Percentiles rank a stretch among this genome's conserved stretches.
phyloP scores from a whole-genome alignment of 148 eudicot species.

The Diospyros lotus region DNA sequence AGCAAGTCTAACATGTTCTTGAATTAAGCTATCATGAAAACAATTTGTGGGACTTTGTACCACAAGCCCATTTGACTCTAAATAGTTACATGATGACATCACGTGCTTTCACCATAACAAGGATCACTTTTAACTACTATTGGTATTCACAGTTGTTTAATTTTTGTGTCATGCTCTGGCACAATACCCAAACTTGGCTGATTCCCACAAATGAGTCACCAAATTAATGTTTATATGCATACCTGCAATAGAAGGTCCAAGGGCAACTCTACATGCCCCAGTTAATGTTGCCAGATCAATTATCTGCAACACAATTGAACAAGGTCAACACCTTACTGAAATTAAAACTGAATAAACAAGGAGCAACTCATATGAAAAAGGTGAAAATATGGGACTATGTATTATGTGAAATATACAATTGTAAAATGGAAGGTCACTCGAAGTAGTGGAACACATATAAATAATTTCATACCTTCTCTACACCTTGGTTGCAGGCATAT shows the following conservation, averaged over 20 bases:
- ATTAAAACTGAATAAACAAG: background rate
- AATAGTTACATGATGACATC: background rate
- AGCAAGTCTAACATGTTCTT: no score
- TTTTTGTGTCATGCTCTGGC: background rate
- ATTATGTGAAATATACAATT: background rate
- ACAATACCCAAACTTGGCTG: background rate
- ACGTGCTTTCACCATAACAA: background rate
- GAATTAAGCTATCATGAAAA: no score
- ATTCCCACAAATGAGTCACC: background rate
- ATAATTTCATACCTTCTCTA: constrained; percentile 57
- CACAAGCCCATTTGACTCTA: background rate
- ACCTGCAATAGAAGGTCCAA: constrained; percentile 97
- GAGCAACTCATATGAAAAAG: background rate
- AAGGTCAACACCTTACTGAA: constrained; percentile 8
- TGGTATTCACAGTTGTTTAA: background rate
- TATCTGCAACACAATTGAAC: constrained; percentile 44
- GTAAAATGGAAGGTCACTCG: no score
- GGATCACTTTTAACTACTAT: background rate
- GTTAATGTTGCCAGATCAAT: constrained; percentile 94
- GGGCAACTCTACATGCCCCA: constrained; percentile 86
- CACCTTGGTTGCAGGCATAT: constrained; percentile 97
- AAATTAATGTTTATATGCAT: constrained; percentile 4
- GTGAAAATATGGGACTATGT: background rate
- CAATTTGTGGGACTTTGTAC: no score
- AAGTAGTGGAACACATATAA: background rate